Base-by-base conservation (phyloP, 2,329 filamentous ascomycete species). In the Cadophora luteo-olivacea region DNA sequence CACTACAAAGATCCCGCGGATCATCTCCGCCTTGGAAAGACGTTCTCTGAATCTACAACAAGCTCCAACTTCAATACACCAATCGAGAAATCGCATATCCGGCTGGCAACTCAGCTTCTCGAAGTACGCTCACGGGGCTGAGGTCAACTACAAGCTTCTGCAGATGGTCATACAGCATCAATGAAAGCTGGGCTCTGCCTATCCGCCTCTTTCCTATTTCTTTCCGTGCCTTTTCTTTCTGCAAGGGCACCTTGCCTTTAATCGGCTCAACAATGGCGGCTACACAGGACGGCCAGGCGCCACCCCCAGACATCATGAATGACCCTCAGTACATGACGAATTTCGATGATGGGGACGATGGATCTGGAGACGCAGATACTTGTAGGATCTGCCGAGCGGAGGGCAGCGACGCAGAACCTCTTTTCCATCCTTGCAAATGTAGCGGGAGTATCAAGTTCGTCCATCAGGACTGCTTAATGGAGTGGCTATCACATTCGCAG, bases 391-490 rank as follows among this genome's bases (percentile, higher is more conserved):
- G 96, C 81, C 89, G 97, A 74, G 93, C 93, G 64, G 97, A 99
- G 80, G 93, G 88, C 66, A 92, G 91, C 0, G 80, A 85, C 4
- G 87, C 92, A 4, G 96, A 98, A 78, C 94, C 93, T 68, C 86
- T 99, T 49, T 99, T 97, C 83, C 96, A 97, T 78, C 96, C 96
- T 6, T 99, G 96, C 89, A 97, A 97, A 84, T 99, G 96, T 83
- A 97, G 93, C 78, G 96, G 96, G 67, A 98, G 95, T 82, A 99
- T 99, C 83, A 97, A 97, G 83, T 97, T 92, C 77, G 96, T 99
- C 70, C 96, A 99, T 80, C 96, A 99, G 81, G 92, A 97, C 79
- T 99, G 96, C 79, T 83, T 99, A 81, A 97, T 99, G 91, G 94
- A 98, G 81, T 99, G 96, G 96, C 85, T 99, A 25, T 95, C 94